These are phyloP conservation scores for Cucurbita maxima DNA, from an alignment of 306 rosid species.

Conservation along the genomic window DNA sequence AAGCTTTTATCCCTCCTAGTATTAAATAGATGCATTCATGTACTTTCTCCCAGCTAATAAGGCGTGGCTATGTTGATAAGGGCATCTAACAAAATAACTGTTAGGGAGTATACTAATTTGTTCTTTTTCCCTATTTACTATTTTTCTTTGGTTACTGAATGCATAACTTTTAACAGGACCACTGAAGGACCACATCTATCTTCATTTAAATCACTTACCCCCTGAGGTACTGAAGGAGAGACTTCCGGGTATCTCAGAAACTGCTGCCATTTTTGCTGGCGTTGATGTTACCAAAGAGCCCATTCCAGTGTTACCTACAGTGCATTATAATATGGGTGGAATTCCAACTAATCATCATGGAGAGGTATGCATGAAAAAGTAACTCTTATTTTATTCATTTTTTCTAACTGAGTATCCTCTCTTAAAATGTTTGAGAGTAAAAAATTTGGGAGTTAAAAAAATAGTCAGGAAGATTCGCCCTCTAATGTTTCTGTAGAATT, in stretches of 20 bases:
- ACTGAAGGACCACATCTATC: conserved; percentile 94
- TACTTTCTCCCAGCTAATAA: neutral
- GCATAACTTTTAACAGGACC: conserved; percentile 49
- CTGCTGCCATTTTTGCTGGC: conserved; percentile 99
- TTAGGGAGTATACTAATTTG: neutral
- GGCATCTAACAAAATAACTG: neutral
- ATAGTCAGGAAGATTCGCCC: neutral
- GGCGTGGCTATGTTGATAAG: neutral
- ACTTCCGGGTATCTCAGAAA: conserved; percentile 98
- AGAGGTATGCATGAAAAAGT: conserved; percentile 40
- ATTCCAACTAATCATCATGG: conserved; percentile 85
- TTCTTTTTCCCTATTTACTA: neutral
- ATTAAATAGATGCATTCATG: neutral
- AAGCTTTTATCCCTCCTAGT: neutral
- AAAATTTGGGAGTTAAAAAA: neutral
- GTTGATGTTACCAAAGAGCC: conserved; percentile 98
- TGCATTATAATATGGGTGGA: conserved; percentile 98
- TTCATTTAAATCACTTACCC: conserved; percentile 93
- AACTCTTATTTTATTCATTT: neutral
- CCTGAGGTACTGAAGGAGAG: conserved; percentile 99
- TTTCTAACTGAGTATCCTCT: neutral
- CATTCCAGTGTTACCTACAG: conserved; percentile 94
- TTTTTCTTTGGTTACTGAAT: neutral
- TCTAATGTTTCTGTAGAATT: neutral
- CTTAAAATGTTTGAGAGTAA: neutral